Base-by-base conservation (phyloP, 345 rosid genomes). In the Pistacia atlantica region DNA sequence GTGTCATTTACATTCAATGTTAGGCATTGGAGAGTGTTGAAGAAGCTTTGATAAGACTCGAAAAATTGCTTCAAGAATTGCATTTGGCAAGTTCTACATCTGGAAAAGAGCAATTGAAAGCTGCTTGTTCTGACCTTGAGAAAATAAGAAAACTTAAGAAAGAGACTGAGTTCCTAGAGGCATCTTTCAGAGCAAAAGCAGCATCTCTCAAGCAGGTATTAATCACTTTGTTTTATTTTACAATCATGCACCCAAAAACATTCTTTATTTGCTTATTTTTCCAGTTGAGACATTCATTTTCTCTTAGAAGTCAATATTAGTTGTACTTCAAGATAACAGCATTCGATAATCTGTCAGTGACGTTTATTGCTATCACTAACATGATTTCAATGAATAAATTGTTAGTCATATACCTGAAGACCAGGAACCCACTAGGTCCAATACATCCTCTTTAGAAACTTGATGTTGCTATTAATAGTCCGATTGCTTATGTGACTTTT, bases 91-190 rank as follows among this genome's bases (percentile, higher is more conserved):
- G 90, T 81, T 88, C 98, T 69, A 80, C 78, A 76, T 86, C 95
- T 75, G 94, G 97, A 81, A 96, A 91, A 80, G 97, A 92, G 83
- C 90, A 93, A 80, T 70, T 96, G 80, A 85, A 92, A 84, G 97
- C 97, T 63, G 99, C 99, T 74, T 92, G 98, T 84, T 93, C 94
- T 78, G 97, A 96, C 86, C 97, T 96, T 72, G 97, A 92, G 85
- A 96, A 86, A 75, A 92, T 96, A 80, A 87, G 99, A 86, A 96
- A 91, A 86, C 97, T 96, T 31, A 96, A 93, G 89, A 93, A 92
- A 83, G 99, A 96, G 89, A 97, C 98, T 78, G 99, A 91, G 78
- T 93, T 96, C 89, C 87, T 96, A 59, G 98, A 96, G 84, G 99
- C 90, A 69, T 96, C 99, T 83, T 92, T 91, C 84, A 88, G 98